Conservation (phyloP, 257 asterid genomes). For the Ajuga chamaepitys region DNA sequence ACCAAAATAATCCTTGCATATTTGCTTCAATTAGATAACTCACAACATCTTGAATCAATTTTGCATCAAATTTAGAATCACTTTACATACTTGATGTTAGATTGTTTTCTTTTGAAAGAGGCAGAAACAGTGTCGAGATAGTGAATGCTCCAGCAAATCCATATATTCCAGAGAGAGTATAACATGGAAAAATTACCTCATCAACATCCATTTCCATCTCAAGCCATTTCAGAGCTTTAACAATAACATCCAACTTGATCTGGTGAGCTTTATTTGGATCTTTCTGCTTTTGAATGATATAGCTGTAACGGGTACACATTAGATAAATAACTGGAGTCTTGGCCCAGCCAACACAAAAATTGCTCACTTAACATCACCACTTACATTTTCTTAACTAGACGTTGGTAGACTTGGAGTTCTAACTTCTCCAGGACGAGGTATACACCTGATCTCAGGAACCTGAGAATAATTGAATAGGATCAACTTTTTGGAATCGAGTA, state of each 20-base stretch:
- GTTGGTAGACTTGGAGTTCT: slow-evolving; percentile 95
- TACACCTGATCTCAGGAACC: slow-evolving; percentile 93
- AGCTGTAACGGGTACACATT: slow-evolving; percentile 31
- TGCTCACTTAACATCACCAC: slow-evolving; percentile 11
- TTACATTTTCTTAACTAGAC: slow-evolving; percentile 86
- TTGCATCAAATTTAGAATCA: not conserved
- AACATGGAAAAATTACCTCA: slow-evolving; percentile 46
- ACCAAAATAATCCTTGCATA: not conserved
- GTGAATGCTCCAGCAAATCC: not conserved
- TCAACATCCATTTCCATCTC: slow-evolving; percentile 86
- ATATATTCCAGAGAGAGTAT: not conserved
- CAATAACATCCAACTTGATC: slow-evolving; percentile 78
- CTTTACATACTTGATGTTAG: not conserved
- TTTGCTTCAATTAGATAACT: not conserved
- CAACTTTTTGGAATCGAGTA: not conserved
- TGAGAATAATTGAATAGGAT: slow-evolving; percentile 18
- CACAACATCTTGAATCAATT: not conserved
- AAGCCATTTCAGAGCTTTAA: slow-evolving; percentile 87
- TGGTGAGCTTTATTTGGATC: slow-evolving; percentile 88
- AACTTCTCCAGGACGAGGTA: slow-evolving; percentile 91
- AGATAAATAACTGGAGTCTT: not conserved
- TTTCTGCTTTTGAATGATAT: slow-evolving; percentile 73
- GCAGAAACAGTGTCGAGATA: not conserved
- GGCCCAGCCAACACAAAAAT: not conserved
- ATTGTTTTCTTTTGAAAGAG: not conserved